Percentiles rank a stretch among this genome's conserved stretches.
Evolutionary conservation across 1,139 yeast species (phyloP).

Genomic region (Tardiomyces blankii): DNA sequence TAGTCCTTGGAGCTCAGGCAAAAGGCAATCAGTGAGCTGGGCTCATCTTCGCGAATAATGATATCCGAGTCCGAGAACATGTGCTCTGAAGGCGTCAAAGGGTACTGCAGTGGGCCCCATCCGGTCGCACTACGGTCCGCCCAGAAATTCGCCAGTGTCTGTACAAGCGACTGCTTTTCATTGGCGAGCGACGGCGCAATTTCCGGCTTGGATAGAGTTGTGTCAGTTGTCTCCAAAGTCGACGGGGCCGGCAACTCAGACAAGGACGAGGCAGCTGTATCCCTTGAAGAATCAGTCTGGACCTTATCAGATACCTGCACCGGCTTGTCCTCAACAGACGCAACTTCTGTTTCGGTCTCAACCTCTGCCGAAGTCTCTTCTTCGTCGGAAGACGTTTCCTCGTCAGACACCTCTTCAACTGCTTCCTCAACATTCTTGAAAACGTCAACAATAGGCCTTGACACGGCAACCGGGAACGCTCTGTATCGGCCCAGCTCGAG

Average conservation of each 20-base stretch:
- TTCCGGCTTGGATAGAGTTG: not conserved
- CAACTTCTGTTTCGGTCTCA: not conserved
- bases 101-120: slow-evolving; percentile 89
- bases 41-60: slow-evolving; percentile 93
- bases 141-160: slow-evolving; percentile 82
- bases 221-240: not conserved
- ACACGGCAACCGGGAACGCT: slow-evolving; percentile 65
- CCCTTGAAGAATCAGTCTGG: not conserved
- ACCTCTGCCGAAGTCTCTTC: not conserved
- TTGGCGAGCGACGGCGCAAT: not conserved
- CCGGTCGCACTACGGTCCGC: slow-evolving; percentile 93
- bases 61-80: slow-evolving; percentile 91
- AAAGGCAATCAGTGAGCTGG: slow-evolving; percentile 87
- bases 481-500: slow-evolving; percentile 51
- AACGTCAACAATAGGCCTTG: slow-evolving; percentile 85
- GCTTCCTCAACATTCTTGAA: slow-evolving; percentile 87
- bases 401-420: slow-evolving; percentile 39
- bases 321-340: not conserved
- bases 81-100: slow-evolving; percentile 63
- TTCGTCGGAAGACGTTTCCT: slow-evolving; percentile 9
- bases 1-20: slow-evolving; percentile 83
- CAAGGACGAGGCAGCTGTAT: not conserved
- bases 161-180: slow-evolving; percentile 48
- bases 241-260: not conserved
- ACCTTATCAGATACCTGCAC: not conserved